Percentiles rank a stretch among this genome's conserved stretches.
Evolutionary conservation across 2,329 filamentous ascomycete genomes (phyloP).

Genomic region (Herpotrichia juniperi): DNA sequence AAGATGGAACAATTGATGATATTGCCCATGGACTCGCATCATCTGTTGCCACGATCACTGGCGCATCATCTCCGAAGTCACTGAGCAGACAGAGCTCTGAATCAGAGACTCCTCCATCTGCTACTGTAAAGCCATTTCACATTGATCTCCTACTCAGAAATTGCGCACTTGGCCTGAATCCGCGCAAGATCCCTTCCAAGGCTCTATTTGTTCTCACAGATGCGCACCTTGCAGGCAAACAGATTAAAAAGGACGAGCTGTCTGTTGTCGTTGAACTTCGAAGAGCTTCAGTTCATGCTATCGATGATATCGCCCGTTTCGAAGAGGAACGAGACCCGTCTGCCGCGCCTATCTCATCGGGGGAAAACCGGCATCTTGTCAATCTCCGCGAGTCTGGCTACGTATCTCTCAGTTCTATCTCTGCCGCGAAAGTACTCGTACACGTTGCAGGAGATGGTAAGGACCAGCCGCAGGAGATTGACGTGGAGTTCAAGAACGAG

Average conservation of each 20-base stretch:
- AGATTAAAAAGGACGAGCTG: slow-evolving; percentile 70
- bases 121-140: slow-evolving; percentile 53
- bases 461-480: slow-evolving; percentile 69
- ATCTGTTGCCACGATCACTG: slow-evolving; percentile 78
- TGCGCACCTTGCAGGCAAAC: slow-evolving; percentile 70
- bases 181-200: slow-evolving; percentile 75
- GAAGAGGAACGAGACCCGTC: slow-evolving; percentile 21
- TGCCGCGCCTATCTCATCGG: slow-evolving; percentile 11
- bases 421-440: slow-evolving; percentile 74
- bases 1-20: slow-evolving; percentile 68
- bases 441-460: slow-evolving; percentile 63
- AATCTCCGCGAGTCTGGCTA: slow-evolving; percentile 70
- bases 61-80: slow-evolving; percentile 60
- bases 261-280: slow-evolving; percentile 71
- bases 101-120: slow-evolving; percentile 25
- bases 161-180: slow-evolving; percentile 84
- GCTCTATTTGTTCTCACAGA: slow-evolving; percentile 80
- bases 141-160: slow-evolving; percentile 80
- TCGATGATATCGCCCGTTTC: slow-evolving; percentile 71
- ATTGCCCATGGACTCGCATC: slow-evolving; percentile 76
- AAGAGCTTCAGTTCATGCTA: slow-evolving; percentile 82
- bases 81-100: slow-evolving; percentile 39
- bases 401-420: slow-evolving; percentile 86
- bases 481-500: slow-evolving; percentile 83
- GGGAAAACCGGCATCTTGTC: slow-evolving; percentile 52